Evolutionary conservation across 1,284 basidiomycete genomes (phyloP).

Genomic region (Heterobasidion occidentale): DNA sequence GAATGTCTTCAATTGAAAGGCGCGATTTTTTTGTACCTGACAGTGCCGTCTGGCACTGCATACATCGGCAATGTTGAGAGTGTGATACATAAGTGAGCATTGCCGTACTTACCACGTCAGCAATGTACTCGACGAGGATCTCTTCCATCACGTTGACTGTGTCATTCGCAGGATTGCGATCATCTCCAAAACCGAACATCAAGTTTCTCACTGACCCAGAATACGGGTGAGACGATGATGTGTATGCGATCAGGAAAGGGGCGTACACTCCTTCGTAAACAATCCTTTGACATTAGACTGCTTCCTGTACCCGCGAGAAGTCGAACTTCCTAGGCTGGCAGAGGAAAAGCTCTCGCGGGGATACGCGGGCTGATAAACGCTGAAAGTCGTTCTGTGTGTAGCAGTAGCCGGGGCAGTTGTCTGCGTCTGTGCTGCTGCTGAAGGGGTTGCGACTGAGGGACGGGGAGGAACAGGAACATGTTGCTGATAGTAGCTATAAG

Average conservation of each 20-base stretch:
- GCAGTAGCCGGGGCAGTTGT: conserved; percentile 12
- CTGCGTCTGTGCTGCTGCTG: conserved; percentile 9
- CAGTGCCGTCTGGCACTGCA: conserved; percentile 65
- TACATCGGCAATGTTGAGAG: neutral
- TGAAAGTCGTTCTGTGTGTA: conserved; percentile 29
- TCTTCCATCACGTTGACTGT: conserved; percentile 91
- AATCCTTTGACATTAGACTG: conserved; percentile 61
- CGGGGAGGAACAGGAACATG: conserved; percentile 29
- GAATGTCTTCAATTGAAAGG: conserved; percentile 73
- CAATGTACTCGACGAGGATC: conserved; percentile 86
- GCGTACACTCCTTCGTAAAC: conserved; percentile 72
- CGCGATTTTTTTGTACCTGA: conserved; percentile 63
- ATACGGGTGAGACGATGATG: conserved; percentile 6
- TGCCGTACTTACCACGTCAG: conserved; percentile 64
- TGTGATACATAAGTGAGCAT: neutral
- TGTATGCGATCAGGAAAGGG: conserved; percentile 10
- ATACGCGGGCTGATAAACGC: conserved; percentile 50
- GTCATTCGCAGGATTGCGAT: conserved; percentile 79
- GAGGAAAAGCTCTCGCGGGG: conserved; percentile 40
- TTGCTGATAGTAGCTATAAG: conserved; percentile 46
- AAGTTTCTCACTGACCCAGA: conserved; percentile 62
- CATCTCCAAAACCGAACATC: conserved; percentile 96
- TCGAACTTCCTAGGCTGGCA: conserved; percentile 28
- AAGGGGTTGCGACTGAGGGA: conserved; percentile 17
- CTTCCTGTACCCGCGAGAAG: conserved; percentile 42